Conservation (phyloP, 1,284 basidiomycete genomes). For the Wallemia hederae region DNA sequence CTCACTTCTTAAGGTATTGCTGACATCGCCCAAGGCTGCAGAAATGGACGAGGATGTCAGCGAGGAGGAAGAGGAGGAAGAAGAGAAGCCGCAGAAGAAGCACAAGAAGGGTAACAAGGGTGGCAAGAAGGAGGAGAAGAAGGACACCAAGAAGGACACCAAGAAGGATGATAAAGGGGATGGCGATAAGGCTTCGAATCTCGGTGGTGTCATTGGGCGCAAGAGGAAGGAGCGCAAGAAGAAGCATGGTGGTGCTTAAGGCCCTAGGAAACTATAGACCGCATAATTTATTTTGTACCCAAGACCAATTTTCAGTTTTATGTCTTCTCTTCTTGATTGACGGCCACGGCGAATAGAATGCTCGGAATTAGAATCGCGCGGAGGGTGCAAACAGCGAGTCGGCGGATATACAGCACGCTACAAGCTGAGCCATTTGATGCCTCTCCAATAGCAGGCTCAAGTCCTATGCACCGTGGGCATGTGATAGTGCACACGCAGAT, state of each 20-base stretch:
- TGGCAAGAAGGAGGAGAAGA: background rate
- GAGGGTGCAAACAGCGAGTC: background rate
- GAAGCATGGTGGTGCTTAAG: background rate
- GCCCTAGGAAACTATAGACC: background rate
- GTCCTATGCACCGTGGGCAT: background rate
- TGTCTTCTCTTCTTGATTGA: too few species aligned
- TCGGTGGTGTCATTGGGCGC: constrained; percentile 10
- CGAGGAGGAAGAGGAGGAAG: constrained; percentile 5
- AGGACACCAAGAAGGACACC: background rate
- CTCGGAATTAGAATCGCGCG: background rate
- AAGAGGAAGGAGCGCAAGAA: constrained; percentile 10
- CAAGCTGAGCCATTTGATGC: background rate
- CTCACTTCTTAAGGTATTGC: background rate
- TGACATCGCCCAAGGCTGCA: background rate
- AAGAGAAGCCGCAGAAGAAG: constrained; percentile 3
- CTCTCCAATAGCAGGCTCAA: background rate
- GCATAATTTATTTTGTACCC: background rate
- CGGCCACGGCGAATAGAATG: background rate
- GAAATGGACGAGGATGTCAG: constrained; percentile 1
- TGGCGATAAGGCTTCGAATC: constrained; percentile 1
- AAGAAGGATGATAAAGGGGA: constrained; percentile 4
- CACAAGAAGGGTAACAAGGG: constrained; percentile 3
- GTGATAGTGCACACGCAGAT: background rate
- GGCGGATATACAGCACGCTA: background rate
- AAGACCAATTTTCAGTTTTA: background rate